Base-by-base conservation (phyloP, 2,329 filamentous ascomycete species). In the Aspergillus quadricinctus region DNA sequence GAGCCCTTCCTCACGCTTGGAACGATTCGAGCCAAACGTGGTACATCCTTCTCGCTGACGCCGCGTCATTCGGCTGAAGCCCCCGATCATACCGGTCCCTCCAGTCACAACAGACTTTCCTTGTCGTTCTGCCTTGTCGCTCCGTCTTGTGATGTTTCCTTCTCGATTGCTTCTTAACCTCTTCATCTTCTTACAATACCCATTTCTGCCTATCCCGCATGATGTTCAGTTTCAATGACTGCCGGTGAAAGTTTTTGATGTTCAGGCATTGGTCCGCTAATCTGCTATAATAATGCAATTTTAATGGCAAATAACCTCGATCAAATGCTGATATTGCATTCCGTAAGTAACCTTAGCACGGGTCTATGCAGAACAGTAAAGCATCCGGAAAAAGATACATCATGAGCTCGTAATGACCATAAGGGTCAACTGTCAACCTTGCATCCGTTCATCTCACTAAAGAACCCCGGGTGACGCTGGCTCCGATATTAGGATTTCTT, bases 131-230 rank as follows among this genome's bases (percentile, higher is more conserved):
- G 25, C 51, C 53, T 53, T 69, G 50, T 29, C 48, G 50, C 55
- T 49, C 21, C n/a, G 25, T 53, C 53, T 53, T 69, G 62, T 67
- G 59, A 70, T 64, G 64, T 63, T 62, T 61, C 58, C 51, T 56
- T 57, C 45, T 57, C 55, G 29, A 31, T 50, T 58, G 51, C 53
- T 45, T 57, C 27, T 50, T 48, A 14, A 40, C 55, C 40, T 40
- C 49, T 58, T 61, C 55, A 51, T 49, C 49, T 71, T 67, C 65
- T 64, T 57, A 59, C 66, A 72, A 72, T 72, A 72, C 69, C 69
- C 66, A 63, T 64, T 58, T 62, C 57, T 63, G 61, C 60, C 64
- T 61, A 57, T 66, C 60, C 64, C 64, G 57, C 57, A 59, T 66
- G 60, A 69, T 37, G 31, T 37, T 37, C 31, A 69, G 59, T 63